Conservation (phyloP, 2,329 filamentous ascomycete genomes). For the Samsoniella hepiali region DNA sequence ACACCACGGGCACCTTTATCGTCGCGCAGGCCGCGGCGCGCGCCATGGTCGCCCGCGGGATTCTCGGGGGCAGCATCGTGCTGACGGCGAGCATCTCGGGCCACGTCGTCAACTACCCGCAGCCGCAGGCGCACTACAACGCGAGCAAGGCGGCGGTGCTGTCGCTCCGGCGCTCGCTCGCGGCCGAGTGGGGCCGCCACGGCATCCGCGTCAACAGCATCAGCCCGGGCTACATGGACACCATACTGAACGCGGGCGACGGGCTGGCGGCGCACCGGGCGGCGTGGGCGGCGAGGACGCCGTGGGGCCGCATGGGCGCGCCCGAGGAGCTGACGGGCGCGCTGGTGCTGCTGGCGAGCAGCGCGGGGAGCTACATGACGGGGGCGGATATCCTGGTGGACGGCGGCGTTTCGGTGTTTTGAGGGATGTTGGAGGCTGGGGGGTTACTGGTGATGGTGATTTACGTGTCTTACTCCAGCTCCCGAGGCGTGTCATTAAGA, state of each 20-base stretch:
- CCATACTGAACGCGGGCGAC: constrained; percentile 65
- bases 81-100: constrained; percentile 67
- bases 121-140: constrained; percentile 67
- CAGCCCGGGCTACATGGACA: constrained; percentile 75
- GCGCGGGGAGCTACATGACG: constrained; percentile 64
- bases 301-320: constrained; percentile 62
- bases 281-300: constrained; percentile 58
- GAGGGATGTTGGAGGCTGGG: too few species aligned
- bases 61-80: constrained; percentile 60
- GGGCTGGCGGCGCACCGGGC: constrained; percentile 51
- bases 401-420: constrained; percentile 39
- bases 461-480: too few species aligned
- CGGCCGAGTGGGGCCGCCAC: constrained; percentile 68
- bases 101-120: constrained; percentile 41
- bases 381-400: constrained; percentile 65
- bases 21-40: constrained; percentile 58
- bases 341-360: constrained; percentile 58
- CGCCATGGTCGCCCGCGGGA: constrained; percentile 46
- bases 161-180: constrained; percentile 60
- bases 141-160: constrained; percentile 66
- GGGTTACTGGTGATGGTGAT: too few species aligned
- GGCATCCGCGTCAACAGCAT: constrained; percentile 71
- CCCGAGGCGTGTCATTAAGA: too few species aligned
- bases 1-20: constrained; percentile 65
- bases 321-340: constrained; percentile 62